A percentile compares a stretch with the other conserved stretches of the same genome.
Evolutionary conservation across 1,139 yeast genomes (phyloP).

Genomic region (Taiozyma sp.): DNA sequence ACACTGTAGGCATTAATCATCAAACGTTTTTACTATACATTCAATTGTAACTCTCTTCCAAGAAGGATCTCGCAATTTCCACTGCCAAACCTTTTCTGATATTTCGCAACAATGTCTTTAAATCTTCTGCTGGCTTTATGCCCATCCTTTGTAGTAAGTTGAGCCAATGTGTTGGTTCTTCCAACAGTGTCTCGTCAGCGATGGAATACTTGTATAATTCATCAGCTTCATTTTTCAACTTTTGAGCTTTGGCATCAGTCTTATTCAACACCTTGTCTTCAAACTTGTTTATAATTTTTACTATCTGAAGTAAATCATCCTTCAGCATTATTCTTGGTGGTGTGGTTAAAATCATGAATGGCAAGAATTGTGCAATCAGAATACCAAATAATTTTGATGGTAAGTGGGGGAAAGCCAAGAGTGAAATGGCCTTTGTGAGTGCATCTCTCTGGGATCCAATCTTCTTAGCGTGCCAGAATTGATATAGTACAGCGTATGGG

Average conservation of each 20-base stretch:
- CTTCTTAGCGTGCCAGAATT: constrained; percentile 36
- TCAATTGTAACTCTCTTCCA: not conserved
- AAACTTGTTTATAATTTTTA: constrained; percentile 45
- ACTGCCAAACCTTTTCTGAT: constrained; percentile 22
- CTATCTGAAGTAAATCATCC: constrained; percentile 41
- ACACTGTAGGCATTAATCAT: not conserved
- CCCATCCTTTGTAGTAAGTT: constrained; percentile 12
- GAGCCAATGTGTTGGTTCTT: constrained; percentile 13
- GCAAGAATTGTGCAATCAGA: constrained; percentile 44
- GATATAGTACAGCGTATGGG: constrained; percentile 66
- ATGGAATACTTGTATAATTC: constrained; percentile 8
- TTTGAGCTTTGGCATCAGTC: constrained; percentile 28
- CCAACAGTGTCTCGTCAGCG: not conserved
- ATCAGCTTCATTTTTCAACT: constrained; percentile 22
- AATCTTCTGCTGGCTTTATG: constrained; percentile 15
- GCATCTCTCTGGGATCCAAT: constrained; percentile 27
- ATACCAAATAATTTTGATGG: constrained; percentile 51
- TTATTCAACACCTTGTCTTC: constrained; percentile 27
- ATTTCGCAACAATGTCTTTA: constrained; percentile 10
- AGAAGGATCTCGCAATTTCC: constrained; percentile 20
- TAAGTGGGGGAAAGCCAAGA: constrained; percentile 60
- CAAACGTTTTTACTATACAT: not conserved
- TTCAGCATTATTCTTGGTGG: constrained; percentile 21
- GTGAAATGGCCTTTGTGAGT: constrained; percentile 39
- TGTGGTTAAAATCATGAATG: constrained; percentile 32